phyloP scores from a whole-genome alignment of 2,329 filamentous ascomycete species.

The Penicillium sp. region DNA sequence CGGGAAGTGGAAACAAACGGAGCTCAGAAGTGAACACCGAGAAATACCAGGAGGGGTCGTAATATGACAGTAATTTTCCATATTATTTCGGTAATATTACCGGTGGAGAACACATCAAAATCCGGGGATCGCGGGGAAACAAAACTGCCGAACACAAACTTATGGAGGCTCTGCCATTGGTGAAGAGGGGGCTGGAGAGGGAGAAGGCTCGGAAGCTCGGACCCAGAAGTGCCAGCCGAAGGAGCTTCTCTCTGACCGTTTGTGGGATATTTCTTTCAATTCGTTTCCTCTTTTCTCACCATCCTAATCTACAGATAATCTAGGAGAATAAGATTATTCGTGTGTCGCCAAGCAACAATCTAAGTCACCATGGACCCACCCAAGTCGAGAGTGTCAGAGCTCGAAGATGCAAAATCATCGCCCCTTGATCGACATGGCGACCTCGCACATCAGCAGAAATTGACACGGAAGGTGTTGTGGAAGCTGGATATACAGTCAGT shows the following conservation, averaged over 20 bases:
- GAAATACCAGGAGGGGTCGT: not conserved
- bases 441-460: conserved; percentile 20
- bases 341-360: conserved; percentile 1
- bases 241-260: too few relatives aligned
- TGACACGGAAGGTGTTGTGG: conserved; percentile 50
- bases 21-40: conserved; percentile 13
- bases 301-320: not conserved
- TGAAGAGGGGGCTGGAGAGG: not conserved
- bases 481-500: conserved; percentile 39
- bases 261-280: not conserved
- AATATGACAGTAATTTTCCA: not conserved
- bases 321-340: not conserved
- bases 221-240: conserved; percentile 8
- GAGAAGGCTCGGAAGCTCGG: not conserved
- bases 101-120: not conserved
- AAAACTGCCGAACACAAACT: not conserved
- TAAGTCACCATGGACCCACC: conserved; percentile 19
- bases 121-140: conserved; percentile 15
- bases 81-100: not conserved
- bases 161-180: not conserved
- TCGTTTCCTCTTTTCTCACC: not conserved
- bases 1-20: conserved; percentile 4
- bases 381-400: conserved; percentile 21
- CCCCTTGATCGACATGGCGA: conserved; percentile 17
- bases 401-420: conserved; percentile 24